Evolutionary conservation across 176 grass and related monocot species (phyloP), one percentile per base, ranked within the genome.

Genomic region (Phoenix roebelenii): DNA sequence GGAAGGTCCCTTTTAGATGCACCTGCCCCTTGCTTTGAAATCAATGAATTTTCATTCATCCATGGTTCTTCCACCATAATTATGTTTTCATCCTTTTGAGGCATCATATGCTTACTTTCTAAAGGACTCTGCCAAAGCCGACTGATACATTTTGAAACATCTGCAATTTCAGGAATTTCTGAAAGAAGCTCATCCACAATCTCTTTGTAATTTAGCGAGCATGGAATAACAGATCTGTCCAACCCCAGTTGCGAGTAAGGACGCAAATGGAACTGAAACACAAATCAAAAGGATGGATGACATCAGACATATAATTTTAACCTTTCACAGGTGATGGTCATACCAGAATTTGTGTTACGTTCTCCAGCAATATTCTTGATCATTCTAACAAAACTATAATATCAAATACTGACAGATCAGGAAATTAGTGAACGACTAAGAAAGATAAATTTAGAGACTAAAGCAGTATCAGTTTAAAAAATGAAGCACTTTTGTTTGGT

Each of bases 171-270:
- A 25, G 84, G 92, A 44, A 88, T 87, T 69, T 97, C 87, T 56
- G 66, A 72, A 66, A 85, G 67, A 77, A 97, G 87, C 58, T 91
- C 83, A 53, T 82, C 65, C n/a, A 91, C 77, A 66, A 97, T 83
- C 52, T 97, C 81, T 49, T 83, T 57, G 50, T 83, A 77, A 48
- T 52, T 83, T 28, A 66, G 65, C 48, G 74, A 54, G 56, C 57
- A 79, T 74, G 92, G 87, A 62, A 91, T 85, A 66, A 79, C 71
- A 57, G 81, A 73, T 79, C 76, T 88, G 78, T 97, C 92, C 71
- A 97, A 77, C 3, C 92, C 92, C 29, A 97, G 62, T 59, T 82
- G 87, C 54, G 92, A 83, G 82, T 88, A 79, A 44, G 92, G 87
- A 68, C 87, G 78, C 59, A 97, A 69, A 62, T 85, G 83, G 74